Evolutionary conservation across 1,284 basidiomycete species (phyloP).

Genomic region (Rhodotorula glutinis): DNA sequence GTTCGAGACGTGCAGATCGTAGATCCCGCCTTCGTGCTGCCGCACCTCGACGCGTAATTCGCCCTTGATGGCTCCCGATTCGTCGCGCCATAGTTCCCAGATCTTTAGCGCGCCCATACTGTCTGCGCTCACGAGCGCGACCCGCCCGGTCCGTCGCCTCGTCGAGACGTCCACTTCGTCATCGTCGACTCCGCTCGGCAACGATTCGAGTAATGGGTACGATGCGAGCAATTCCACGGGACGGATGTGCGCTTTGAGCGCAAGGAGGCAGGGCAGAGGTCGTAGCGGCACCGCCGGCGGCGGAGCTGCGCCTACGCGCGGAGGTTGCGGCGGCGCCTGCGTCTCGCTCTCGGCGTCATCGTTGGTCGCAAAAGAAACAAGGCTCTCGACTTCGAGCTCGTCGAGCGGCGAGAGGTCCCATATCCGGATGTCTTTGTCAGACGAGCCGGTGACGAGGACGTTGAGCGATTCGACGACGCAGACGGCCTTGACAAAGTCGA

Average conservation of each 20-base stretch:
- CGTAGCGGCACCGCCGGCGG: conserved; percentile 44
- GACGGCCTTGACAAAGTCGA: conserved; percentile 81
- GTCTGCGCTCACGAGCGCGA: conserved; percentile 48
- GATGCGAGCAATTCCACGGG: conserved; percentile 63
- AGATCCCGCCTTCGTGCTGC: conserved; percentile 66
- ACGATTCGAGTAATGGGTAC: conserved; percentile 15
- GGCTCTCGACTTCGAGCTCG: conserved; percentile 47
- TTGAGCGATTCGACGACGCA: conserved; percentile 63
- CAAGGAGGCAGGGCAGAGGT: conserved; percentile 59
- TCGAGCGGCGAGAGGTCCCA: conserved; percentile 60
- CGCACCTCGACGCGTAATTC: conserved; percentile 53
- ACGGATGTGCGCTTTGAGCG: conserved; percentile 68
- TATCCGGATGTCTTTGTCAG: conserved; percentile 82
- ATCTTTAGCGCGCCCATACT: conserved; percentile 45
- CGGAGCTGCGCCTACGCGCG: conserved; percentile 37
- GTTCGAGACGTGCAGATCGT: conserved; percentile 60
- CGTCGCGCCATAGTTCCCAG: conserved; percentile 59
- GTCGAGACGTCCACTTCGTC: conserved; percentile 20
- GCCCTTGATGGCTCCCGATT: conserved; percentile 48
- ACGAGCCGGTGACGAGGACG: conserved; percentile 78
- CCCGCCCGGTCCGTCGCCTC: conserved; percentile 56
- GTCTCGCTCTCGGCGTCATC: background rate
- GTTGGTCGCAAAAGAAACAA: background rate
- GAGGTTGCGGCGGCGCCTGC: background rate
- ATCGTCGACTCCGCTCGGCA: background rate